Base-by-base conservation (phyloP, 2,329 filamentous ascomycete genomes). In the Beauveria scarabaeidicola region DNA sequence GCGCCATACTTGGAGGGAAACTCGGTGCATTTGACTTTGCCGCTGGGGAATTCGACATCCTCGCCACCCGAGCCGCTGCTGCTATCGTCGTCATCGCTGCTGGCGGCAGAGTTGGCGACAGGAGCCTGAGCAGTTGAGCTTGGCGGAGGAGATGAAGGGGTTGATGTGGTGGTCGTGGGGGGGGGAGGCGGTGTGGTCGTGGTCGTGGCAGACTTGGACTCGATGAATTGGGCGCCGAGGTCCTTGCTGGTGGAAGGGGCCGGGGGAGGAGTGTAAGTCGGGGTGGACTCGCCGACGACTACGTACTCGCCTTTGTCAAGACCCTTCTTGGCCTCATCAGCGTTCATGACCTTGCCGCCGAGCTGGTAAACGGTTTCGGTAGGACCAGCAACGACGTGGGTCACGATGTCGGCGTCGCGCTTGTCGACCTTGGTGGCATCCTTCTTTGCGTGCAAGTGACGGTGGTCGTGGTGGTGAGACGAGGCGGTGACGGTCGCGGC, bases 1-100 rank as follows among this genome's bases (percentile, higher is more conserved):
- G 92, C 88, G 66, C 94, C 94, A 69, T 95, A 97, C 0, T 84
- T 78, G 3, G 84, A 85, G 17, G 92, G 92, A 77, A 97, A 96
- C 1, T 78, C 69, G 63, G 73, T 74, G 77, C 94, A 97, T 64
- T 80, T 74, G 58, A 95, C 68, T 66, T 84, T 73, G 61, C 90
- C 90, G 72, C 87, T 87, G 13, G 88, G 89, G 79, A 97, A 97
- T 8, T 85, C 76, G 17, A 76, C 74, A 64, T 85, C 77, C 58
- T 93, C 65, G 54, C 89, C 89, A 25, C 68, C 76, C 54, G 72
- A 77, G 38, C 70, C 69, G 52, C 60, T 64, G 51, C 63, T 62
- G 65, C 58, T 62, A 59, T 61, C 60, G 64, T 62, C 64, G 63
- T 63, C 61, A 27, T 59, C 58, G 60, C 64, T 65, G 58, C 63